Evolutionary conservation across 1,139 yeast genomes (phyloP).

Genomic region (Schizosaccharomyces versatilis): DNA sequence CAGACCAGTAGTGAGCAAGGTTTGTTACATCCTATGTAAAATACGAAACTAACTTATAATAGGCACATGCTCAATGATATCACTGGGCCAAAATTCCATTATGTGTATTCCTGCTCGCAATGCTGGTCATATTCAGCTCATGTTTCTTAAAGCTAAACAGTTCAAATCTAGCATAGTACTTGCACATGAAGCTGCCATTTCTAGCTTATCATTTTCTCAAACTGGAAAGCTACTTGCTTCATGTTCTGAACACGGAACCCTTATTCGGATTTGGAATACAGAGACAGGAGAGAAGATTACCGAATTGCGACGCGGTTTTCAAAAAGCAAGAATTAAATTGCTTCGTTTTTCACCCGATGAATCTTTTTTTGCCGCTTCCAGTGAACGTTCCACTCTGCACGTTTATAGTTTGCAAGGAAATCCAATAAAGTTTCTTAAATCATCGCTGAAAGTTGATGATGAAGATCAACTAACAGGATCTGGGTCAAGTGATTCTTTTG

Average conservation of each 20-base stretch:
- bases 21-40: not conserved
- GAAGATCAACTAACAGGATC: not conserved
- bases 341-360: not conserved
- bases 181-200: not conserved
- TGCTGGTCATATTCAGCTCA: not conserved
- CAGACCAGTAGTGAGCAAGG: not conserved
- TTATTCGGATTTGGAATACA: conserved; percentile 1
- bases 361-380: not conserved
- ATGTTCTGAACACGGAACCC: not conserved
- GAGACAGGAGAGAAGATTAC: not conserved
- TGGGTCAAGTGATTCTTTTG: not conserved
- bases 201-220: not conserved
- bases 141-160: not conserved
- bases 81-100: not conserved
- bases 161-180: not conserved
- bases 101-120: not conserved
- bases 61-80: not conserved
- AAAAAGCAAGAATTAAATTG: not conserved
- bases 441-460: not conserved
- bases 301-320: conserved; percentile 2
- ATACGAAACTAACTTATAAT: not conserved
- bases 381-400: not conserved
- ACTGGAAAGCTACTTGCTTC: not conserved
- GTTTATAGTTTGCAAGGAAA: not conserved
- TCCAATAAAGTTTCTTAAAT: not conserved